A percentile compares a stretch with the other conserved stretches of the same genome.
phyloP scores from a whole-genome alignment of 2,329 filamentous ascomycete genomes.

The Cladorrhinum sp. region DNA sequence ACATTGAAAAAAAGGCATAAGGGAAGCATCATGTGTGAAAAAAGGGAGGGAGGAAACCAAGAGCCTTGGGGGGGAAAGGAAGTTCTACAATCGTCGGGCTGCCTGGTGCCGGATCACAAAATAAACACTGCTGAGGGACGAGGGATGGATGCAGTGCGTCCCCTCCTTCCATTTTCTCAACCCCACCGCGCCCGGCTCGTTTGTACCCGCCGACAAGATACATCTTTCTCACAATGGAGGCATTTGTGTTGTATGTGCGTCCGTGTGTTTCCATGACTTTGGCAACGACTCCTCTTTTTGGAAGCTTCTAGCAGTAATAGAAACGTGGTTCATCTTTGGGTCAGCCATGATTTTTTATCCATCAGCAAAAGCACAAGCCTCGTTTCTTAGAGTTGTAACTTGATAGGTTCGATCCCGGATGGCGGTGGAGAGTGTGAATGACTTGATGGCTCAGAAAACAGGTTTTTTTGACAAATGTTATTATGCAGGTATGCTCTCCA shows the following conservation, averaged over 20 bases:
- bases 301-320: not conserved
- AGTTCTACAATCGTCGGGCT: not conserved
- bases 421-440: slow-evolving; percentile 19
- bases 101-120: not conserved
- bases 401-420: slow-evolving; percentile 25
- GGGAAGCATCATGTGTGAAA: not conserved
- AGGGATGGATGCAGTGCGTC: not conserved
- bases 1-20: not conserved
- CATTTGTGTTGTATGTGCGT: not conserved
- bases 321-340: not conserved
- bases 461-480: slow-evolving; percentile 30
- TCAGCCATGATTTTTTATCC: not conserved
- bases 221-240: not conserved
- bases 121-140: too few species aligned
- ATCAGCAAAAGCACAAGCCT: not conserved
- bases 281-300: not conserved
- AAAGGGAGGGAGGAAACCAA: not conserved
- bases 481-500: slow-evolving; percentile 29
- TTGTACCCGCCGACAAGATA: not conserved
- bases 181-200: not conserved
- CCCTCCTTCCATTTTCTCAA: not conserved
- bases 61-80: not conserved
- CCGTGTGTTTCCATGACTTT: not conserved
- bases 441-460: slow-evolving; percentile 28
- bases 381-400: not conserved